phyloP scores from a whole-genome alignment of 495 filamentous ascomycete genomes.

The Filosporella fistucella region DNA sequence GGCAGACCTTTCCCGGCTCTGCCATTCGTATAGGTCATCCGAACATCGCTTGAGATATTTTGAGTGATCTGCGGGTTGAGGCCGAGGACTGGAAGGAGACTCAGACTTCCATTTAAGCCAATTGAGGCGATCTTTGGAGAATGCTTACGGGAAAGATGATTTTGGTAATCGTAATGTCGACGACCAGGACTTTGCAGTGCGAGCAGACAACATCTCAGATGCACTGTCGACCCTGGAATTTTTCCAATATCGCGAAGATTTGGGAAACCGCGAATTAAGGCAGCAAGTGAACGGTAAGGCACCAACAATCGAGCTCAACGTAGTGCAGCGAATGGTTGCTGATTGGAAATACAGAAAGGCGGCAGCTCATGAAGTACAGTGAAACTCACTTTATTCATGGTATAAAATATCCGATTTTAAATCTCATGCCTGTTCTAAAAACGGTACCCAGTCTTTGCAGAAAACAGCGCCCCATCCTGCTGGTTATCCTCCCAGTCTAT shows the following conservation, averaged over 20 bases:
- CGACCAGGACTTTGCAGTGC: slow-evolving; percentile 49
- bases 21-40: slow-evolving; percentile 88
- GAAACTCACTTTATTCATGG: too few species aligned
- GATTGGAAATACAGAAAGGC: too few species aligned
- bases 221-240: slow-evolving; percentile 2
- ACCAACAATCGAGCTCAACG: slow-evolving; percentile 13
- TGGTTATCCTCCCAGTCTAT: too few species aligned
- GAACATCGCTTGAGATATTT: slow-evolving; percentile 74
- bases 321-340: too few species aligned
- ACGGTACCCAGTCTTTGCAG: too few species aligned
- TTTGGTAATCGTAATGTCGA: slow-evolving; percentile 58
- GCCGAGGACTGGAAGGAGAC: slow-evolving; percentile 31
- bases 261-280: slow-evolving; percentile 10
- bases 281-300: slow-evolving; percentile 3
- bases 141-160: slow-evolving; percentile 47
- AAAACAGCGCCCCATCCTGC: too few species aligned
- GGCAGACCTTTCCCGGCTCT: slow-evolving; percentile 55
- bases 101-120: slow-evolving; percentile 7
- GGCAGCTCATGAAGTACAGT: too few species aligned
- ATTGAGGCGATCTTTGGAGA: not conserved
- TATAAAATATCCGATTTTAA: too few species aligned
- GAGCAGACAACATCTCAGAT: slow-evolving; percentile 42
- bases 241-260: slow-evolving; percentile 5
- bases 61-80: slow-evolving; percentile 41
- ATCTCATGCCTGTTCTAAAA: too few species aligned